phyloP scores from a whole-genome alignment of 2,329 filamentous ascomycete genomes.

The Alternaria gaisen region DNA sequence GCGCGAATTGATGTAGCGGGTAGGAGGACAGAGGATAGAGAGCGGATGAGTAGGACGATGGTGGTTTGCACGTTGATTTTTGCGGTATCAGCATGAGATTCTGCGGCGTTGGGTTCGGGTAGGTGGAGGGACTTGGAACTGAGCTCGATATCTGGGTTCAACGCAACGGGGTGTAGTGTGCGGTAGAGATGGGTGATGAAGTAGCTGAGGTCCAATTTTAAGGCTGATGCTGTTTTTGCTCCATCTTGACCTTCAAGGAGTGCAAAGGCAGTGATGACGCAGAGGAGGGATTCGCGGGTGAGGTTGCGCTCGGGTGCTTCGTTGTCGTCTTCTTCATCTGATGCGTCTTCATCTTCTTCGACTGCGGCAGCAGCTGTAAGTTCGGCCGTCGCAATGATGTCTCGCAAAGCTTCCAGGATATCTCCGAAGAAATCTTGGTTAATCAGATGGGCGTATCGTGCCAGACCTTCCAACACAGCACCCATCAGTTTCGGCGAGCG shows the following conservation, averaged over 20 bases:
- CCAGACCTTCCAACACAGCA: conserved; percentile 92
- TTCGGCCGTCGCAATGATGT: conserved; percentile 80
- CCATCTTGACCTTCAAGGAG: conserved; percentile 93
- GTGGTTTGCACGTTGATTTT: conserved; percentile 96
- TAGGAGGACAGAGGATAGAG: conserved; percentile 81
- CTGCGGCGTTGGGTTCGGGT: conserved; percentile 66
- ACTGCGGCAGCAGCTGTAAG: conserved; percentile 58
- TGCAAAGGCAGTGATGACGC: conserved; percentile 96
- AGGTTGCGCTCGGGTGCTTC: conserved; percentile 67
- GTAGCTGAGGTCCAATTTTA: conserved; percentile 92
- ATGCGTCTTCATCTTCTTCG: conserved; percentile 55
- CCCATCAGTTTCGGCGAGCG: conserved; percentile 88
- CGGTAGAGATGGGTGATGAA: conserved; percentile 95
- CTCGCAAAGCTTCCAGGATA: conserved; percentile 90
- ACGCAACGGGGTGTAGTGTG: conserved; percentile 78
- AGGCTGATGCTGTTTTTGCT: conserved; percentile 78
- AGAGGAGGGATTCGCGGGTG: conserved; percentile 87
- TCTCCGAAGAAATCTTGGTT: conserved; percentile 99
- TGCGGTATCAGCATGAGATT: conserved; percentile 60
- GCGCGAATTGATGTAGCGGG: conserved; percentile 76
- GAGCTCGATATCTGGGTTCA: conserved; percentile 87
- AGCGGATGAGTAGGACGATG: conserved; percentile 88
- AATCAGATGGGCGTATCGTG: conserved; percentile 94
- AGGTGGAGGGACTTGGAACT: conserved; percentile 77
- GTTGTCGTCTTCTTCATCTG: conserved; percentile 62